These are phyloP conservation scores for Penicillium nordicum DNA, from an alignment of 2,329 filamentous ascomycete species.

Conservation along the genomic window DNA sequence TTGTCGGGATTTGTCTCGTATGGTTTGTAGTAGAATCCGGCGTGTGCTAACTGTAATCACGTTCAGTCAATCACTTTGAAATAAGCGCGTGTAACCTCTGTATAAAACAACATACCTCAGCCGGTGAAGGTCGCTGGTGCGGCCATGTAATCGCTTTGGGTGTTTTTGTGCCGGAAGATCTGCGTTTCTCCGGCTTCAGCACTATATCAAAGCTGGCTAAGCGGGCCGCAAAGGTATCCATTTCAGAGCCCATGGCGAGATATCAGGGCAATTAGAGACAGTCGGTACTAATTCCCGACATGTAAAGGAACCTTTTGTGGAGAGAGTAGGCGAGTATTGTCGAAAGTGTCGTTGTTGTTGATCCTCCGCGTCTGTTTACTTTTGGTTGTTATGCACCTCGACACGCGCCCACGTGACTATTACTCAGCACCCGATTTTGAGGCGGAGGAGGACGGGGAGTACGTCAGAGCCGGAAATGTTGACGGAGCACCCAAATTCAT, in stretches of 20 bases:
- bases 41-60: conserved; percentile 68
- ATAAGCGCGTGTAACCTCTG: not conserved
- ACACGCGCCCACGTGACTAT: conserved; percentile 21
- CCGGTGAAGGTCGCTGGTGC: conserved; percentile 63
- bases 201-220: conserved; percentile 72
- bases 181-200: conserved; percentile 62
- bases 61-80: not conserved
- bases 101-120: conserved; percentile 52
- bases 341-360: conserved; percentile 5
- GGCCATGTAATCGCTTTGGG: conserved; percentile 68
- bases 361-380: conserved; percentile 19
- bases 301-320: not conserved
- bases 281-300: not conserved
- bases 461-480: conserved; percentile 12
- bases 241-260: conserved; percentile 34
- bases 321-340: not conserved
- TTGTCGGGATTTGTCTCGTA: conserved; percentile 76
- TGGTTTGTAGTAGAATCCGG: conserved; percentile 88
- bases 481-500: not conserved
- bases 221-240: conserved; percentile 69
- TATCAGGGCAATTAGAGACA: not conserved
- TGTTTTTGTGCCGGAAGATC: conserved; percentile 62
- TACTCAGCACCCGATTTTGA: conserved; percentile 7
- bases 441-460: conserved; percentile 2
- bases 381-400: conserved; percentile 7